phyloP scores from a whole-genome alignment of 2,329 filamentous ascomycete species.

The Claviceps sorghi region DNA sequence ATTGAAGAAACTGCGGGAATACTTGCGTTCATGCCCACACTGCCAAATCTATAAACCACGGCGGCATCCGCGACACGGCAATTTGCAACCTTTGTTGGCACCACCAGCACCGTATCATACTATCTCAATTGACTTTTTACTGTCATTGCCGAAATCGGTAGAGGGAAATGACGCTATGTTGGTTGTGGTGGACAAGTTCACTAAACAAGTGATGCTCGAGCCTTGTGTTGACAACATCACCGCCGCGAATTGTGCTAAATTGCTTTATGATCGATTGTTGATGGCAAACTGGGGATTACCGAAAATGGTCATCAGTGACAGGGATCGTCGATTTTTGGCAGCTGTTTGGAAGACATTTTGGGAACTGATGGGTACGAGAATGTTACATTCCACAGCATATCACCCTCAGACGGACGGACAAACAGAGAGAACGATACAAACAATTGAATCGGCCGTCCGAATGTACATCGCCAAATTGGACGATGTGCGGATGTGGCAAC shows the following conservation, averaged over 20 bases:
- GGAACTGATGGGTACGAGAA: background rate
- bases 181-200: background rate
- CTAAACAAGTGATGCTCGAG: too few species aligned
- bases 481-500: background rate
- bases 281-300: background rate
- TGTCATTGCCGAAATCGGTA: background rate
- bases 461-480: background rate
- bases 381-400: background rate
- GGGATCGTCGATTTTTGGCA: background rate
- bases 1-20: background rate
- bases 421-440: background rate
- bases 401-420: background rate
- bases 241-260: background rate
- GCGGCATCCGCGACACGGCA: background rate
- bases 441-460: background rate
- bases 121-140: background rate
- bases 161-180: background rate
- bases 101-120: background rate
- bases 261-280: background rate
- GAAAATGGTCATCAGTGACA: background rate
- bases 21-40: background rate
- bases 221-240: background rate
- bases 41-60: background rate
- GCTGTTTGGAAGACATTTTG: background rate
- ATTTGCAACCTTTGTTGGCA: background rate